A percentile compares a stretch with the other conserved stretches of the same genome.
These are phyloP conservation scores for Zygosaccharomyces bailii DNA, from an alignment of 805 yeast genomes.

Conservation along the genomic window DNA sequence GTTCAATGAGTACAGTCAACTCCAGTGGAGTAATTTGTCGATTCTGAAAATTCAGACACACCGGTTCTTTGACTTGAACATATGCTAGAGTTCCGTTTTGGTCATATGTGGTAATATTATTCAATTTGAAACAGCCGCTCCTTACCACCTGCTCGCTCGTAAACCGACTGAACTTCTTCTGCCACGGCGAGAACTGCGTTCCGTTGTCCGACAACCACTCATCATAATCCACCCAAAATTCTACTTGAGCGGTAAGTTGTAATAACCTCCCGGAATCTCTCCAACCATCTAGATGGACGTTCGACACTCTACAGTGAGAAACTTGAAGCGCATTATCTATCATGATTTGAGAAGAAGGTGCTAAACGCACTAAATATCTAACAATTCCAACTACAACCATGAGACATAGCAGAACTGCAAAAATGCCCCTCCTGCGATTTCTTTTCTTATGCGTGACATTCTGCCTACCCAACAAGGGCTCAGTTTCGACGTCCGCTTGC, in stretches of 20 bases:
- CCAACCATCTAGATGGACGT: slow-evolving; percentile 33
- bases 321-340: slow-evolving; percentile 18
- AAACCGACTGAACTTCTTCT: slow-evolving; percentile 15
- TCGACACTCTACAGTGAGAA: slow-evolving; percentile 23
- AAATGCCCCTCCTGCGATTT: neutral
- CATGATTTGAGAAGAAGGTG: slow-evolving; percentile 21
- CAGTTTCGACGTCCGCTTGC: slow-evolving; percentile 21
- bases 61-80: slow-evolving; percentile 18
- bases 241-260: slow-evolving; percentile 19
- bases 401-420: neutral
- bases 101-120: slow-evolving; percentile 29
- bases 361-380: neutral
- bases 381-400: neutral
- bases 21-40: slow-evolving; percentile 21
- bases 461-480: slow-evolving; percentile 16
- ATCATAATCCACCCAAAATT: slow-evolving; percentile 23
- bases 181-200: slow-evolving; percentile 8
- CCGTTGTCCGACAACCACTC: slow-evolving; percentile 12
- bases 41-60: slow-evolving; percentile 27
- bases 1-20: slow-evolving; percentile 26
- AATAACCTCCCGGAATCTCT: slow-evolving; percentile 24
- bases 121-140: slow-evolving; percentile 25
- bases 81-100: slow-evolving; percentile 20
- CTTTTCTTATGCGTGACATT: neutral
- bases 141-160: slow-evolving; percentile 22